Percentiles rank a stretch among this genome's conserved stretches.
phyloP scores from a whole-genome alignment of 805 yeast genomes.

The Starmerella etchellsii region DNA sequence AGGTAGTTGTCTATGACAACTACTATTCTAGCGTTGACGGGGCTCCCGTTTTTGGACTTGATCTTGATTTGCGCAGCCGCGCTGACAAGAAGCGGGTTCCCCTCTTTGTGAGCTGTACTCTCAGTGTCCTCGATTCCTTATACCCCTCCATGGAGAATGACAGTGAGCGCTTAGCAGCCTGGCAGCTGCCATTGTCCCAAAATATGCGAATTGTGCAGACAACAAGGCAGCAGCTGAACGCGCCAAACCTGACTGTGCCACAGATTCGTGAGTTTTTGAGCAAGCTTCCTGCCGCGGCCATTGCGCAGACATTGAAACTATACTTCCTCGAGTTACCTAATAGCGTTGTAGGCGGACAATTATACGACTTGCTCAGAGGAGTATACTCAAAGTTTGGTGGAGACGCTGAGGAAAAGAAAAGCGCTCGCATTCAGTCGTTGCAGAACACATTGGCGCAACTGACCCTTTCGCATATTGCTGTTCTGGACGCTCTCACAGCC shows the following conservation, averaged over 20 bases:
- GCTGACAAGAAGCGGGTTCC: constrained; percentile 67
- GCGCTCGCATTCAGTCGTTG: constrained; percentile 44
- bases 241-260: constrained; percentile 8
- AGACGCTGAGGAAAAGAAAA: constrained; percentile 15
- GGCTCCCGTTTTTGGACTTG: constrained; percentile 66
- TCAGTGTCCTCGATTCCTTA: constrained; percentile 52
- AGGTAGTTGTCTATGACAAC: constrained; percentile 61
- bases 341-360: constrained; percentile 50
- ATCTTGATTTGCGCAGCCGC: constrained; percentile 54
- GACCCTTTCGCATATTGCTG: constrained; percentile 60
- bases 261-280: constrained; percentile 23
- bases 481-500: constrained; percentile 65
- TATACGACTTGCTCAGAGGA: constrained; percentile 55
- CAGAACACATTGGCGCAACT: constrained; percentile 54
- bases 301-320: constrained; percentile 53
- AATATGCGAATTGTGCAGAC: constrained; percentile 28
- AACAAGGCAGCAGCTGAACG: constrained; percentile 16
- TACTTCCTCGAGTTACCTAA: constrained; percentile 72
- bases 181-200: constrained; percentile 43
- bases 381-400: constrained; percentile 42
- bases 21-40: constrained; percentile 56
- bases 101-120: constrained; percentile 44
- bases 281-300: constrained; percentile 36
- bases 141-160: constrained; percentile 59
- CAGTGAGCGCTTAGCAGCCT: constrained; percentile 48